phyloP scores from a whole-genome alignment of 441 rosid genomes.

The Mallotus repandus region DNA sequence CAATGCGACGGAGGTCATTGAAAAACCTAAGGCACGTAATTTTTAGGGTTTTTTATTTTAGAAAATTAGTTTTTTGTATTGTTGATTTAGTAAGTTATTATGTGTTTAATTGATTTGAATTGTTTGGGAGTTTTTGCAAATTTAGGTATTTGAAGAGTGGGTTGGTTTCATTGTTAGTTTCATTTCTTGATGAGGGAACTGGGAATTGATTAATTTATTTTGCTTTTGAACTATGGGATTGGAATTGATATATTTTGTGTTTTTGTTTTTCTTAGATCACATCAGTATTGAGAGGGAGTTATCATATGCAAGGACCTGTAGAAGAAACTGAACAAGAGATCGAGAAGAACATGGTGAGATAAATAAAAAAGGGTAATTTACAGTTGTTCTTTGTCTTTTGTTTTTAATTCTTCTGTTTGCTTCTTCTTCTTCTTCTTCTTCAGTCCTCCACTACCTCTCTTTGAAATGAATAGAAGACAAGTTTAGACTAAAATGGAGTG shows the following conservation, averaged over 20 bases:
- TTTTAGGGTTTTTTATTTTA: constrained; percentile 21
- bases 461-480: too few relatives aligned
- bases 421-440: not conserved
- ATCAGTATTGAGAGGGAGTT: constrained; percentile 36
- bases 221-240: constrained; percentile 1
- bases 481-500: too few relatives aligned
- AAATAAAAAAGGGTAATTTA: constrained; percentile 40
- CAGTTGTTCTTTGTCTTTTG: constrained; percentile 26
- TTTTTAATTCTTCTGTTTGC: not conserved
- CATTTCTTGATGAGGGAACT: constrained; percentile 6
- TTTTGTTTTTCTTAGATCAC: constrained; percentile 39
- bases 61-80: too few relatives aligned
- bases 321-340: constrained; percentile 35
- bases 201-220: not conserved
- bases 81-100: not conserved
- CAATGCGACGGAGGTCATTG: constrained; percentile 41
- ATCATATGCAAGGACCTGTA: constrained; percentile 35
- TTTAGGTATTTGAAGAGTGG: not conserved
- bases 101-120: constrained; percentile 11
- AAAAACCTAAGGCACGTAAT: constrained; percentile 47
- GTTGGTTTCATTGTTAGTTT: constrained; percentile 4
- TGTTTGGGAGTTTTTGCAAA: not conserved
- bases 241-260: constrained; percentile 21
- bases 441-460: not conserved
- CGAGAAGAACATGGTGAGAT: constrained; percentile 48